Evolutionary conservation across 1,284 basidiomycete species (phyloP), one percentile per base, ranked within the genome.

Genomic region (Macrocystidia cucumis): DNA sequence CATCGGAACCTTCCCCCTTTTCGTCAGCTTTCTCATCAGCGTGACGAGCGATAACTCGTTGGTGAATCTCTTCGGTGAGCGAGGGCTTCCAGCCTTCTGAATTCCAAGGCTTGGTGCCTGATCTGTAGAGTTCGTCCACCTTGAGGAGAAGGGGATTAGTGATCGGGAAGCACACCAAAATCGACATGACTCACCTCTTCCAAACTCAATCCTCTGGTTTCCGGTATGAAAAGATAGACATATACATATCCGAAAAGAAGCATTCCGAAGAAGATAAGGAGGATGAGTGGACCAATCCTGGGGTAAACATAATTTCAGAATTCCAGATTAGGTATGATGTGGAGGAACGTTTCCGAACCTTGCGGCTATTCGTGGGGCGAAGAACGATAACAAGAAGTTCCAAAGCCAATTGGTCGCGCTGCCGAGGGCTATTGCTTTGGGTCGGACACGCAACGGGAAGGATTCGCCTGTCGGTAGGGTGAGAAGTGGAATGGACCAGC

Each of bases 331-430:
- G 7, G 11, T 2, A 9, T 13, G 24, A 29, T 27, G 32, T 11
- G n/a, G 14, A 24, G 6, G 23, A 25, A 9, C 12, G 45, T 53
- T 21, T 43, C n/a, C n/a, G n/a, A n/a, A 65, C 63, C 60, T 60
- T 16, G 44, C 64, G 1, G 81, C 78, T 44, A 87, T 83, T 28
- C 73, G 65, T 4, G 78, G 77, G 1, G 74, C 63, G 52, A 84
- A 85, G 69, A 77, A 84, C 3, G 67, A 59, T 11, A 85, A 65
- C n/a, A 86, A 57, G 60, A 85, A 85, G 57, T 86, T 84, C 78
- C 75, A 81, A 25, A 81, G 32, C 79, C 60, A 62, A 39, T 63
- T 69, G 19, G 62, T 67, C 2, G 58, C 57, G 40, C 73, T 74
- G 5, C 83, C 83, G 21, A 87, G 61, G 0, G 81, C 81, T 48